Evolutionary conservation across 2,329 filamentous ascomycete genomes (phyloP), one percentile per base, ranked within the genome.

Genomic region (Scedosporium apiospermum): DNA sequence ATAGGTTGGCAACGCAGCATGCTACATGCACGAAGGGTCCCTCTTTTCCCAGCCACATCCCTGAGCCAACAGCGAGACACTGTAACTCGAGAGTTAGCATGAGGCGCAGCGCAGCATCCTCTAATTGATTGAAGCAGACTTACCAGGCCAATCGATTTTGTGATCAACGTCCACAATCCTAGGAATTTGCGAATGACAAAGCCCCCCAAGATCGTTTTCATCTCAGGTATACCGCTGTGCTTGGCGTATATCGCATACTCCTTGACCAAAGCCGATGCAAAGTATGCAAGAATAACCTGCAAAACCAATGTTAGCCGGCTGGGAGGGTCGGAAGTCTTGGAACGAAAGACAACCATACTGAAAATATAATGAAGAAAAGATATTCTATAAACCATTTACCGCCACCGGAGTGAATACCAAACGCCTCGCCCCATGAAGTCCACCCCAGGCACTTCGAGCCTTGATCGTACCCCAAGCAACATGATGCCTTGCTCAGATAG

Each of bases 21-120:
- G 93, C 93, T 23, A 98, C 93, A 74, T 99, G 93, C 5, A 99
- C 93, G 44, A 98, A 77, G 0, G 93, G 93, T 1, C 93, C 93
- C 78, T 99, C 93, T 74, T 98, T 98, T 38, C 93, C 93, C 14
- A 98, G 79, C 93, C 95, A 98, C 80, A 99, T 88, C 60, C 93
- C 93, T 5, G 93, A 97, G 67, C 91, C 90, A 55, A 97, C 93
- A 53, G 93, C 89, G 42, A 98, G 83, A 72, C 92, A 93, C 86
- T 96, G 64, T 12, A 64, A 30, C 49, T 4, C 14, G 9, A 9
- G 42, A 14, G 16, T 23, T 12, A 49, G 55, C 49, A 44, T 38
- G n/a, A 12, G 4, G 6, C 9, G 9, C 16, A 49, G 21, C n/a
- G 5, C 18, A 26, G 12, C 9, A 44, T 9, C 23, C 38, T 30